Percentiles rank a stretch among this genome's conserved stretches.
Evolutionary conservation across 768 basidiomycete species (phyloP).

Genomic region (Xerocomellus intermedius): DNA sequence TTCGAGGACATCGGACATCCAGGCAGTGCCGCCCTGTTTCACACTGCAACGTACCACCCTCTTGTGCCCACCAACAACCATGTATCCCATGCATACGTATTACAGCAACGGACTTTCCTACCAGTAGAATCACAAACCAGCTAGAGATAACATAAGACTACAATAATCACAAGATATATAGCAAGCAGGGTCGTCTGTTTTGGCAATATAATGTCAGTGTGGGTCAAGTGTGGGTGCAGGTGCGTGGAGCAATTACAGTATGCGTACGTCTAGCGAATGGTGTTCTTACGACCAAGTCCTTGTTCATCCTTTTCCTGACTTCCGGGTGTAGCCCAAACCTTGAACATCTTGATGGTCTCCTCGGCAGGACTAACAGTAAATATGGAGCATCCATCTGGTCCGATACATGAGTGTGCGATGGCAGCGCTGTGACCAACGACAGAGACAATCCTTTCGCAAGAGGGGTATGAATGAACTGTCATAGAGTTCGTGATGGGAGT

Average conservation of each 20-base stretch:
- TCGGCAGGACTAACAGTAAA: constrained; percentile 65
- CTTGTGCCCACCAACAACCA: too few relatives aligned
- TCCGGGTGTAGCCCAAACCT: constrained; percentile 49
- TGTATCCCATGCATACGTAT: background rate
- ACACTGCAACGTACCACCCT: background rate
- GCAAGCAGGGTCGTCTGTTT: background rate
- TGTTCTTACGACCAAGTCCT: constrained; percentile 23
- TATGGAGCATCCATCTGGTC: constrained; percentile 59
- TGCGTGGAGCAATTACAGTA: background rate
- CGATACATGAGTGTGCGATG: constrained; percentile 60
- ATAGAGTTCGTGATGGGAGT: constrained; percentile 41
- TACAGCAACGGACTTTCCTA: background rate
- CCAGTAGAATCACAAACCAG: background rate
- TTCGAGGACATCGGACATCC: too few relatives aligned
- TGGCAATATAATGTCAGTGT: constrained; percentile 9
- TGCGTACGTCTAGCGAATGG: constrained; percentile 24
- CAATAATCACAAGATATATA: constrained; percentile 8
- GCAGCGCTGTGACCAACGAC: constrained; percentile 54
- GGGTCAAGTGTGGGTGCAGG: constrained; percentile 6
- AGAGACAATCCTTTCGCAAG: constrained; percentile 48
- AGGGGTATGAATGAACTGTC: constrained; percentile 55
- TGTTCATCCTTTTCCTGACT: constrained; percentile 16
- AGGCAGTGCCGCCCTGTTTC: background rate
- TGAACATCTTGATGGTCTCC: constrained; percentile 73
- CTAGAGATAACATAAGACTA: constrained; percentile 10